Evolutionary conservation across 345 rosid species (phyloP).

Genomic region (Dimocarpus longan): DNA sequence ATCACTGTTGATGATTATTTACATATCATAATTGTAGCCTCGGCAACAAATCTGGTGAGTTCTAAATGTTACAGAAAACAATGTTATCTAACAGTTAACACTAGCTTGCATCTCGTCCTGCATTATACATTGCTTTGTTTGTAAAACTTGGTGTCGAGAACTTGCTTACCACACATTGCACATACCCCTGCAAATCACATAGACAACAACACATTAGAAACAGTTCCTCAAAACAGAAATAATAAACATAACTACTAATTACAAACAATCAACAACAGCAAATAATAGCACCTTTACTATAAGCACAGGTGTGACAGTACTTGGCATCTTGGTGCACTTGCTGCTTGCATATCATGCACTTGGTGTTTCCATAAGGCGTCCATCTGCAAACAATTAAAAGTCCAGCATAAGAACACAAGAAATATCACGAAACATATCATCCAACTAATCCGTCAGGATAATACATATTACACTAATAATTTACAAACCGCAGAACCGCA

Average conservation of each 20-base stretch:
- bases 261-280: not conserved
- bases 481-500: not conserved
- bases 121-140: slow-evolving; percentile 89
- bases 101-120: not conserved
- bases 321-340: slow-evolving; percentile 97
- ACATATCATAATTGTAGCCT: not conserved
- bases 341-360: slow-evolving; percentile 97
- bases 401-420: slow-evolving; percentile 1
- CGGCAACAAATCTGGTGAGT: not conserved
- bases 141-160: slow-evolving; percentile 92
- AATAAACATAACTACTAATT: not conserved
- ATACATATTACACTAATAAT: not conserved
- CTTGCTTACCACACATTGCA: slow-evolving; percentile 99
- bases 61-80: not conserved
- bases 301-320: slow-evolving; percentile 98
- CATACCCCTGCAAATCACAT: slow-evolving; percentile 70
- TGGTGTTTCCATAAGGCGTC: slow-evolving; percentile 86
- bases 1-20: slow-evolving; percentile 5
- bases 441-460: not conserved
- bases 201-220: slow-evolving; percentile 12
- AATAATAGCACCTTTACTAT: slow-evolving; percentile 69
- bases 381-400: slow-evolving; percentile 55
- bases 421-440: slow-evolving; percentile 1
- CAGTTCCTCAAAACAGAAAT: not conserved
- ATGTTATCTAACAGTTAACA: slow-evolving; percentile 9